A percentile compares a stretch with the other conserved stretches of the same genome.
Evolutionary conservation across 108 stramenopile species (phyloP).

Genomic region (Nitzschia inconspicua): DNA sequence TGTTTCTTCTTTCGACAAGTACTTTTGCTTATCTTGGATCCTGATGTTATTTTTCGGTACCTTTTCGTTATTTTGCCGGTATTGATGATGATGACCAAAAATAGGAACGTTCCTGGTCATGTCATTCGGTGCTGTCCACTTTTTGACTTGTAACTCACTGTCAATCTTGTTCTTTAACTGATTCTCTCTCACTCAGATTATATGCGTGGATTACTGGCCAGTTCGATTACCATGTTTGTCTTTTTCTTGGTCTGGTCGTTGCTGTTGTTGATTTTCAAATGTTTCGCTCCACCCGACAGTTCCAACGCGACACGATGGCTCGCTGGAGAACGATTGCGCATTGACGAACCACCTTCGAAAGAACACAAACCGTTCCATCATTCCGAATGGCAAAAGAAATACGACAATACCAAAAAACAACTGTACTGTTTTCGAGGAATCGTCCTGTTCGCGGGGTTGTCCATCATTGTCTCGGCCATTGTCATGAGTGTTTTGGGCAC

Average conservation of each 20-base stretch:
- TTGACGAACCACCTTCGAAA: background rate
- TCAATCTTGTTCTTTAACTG: background rate
- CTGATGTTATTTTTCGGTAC: no score
- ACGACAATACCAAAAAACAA: background rate
- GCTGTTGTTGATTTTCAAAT: conserved; percentile 8
- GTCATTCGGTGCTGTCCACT: background rate
- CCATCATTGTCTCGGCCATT: conserved; percentile 3
- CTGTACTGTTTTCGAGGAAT: background rate
- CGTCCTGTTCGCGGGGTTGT: conserved; percentile 10
- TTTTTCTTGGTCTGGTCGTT: conserved; percentile 13
- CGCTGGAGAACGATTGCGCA: conserved; percentile 1
- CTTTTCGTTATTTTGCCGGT: background rate
- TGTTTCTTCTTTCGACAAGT: no score
- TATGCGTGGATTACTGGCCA: conserved; percentile 8
- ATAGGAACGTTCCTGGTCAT: background rate
- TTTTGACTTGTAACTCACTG: background rate
- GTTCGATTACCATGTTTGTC: conserved; percentile 6
- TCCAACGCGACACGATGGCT: conserved; percentile 7
- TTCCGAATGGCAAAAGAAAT: conserved; percentile 2
- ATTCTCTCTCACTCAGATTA: conserved; percentile 5
- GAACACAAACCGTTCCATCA: background rate
- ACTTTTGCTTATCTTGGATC: no score
- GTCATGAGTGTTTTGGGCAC: conserved; percentile 19
- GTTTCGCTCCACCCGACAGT: conserved; percentile 9
- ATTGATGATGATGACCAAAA: background rate